Base-by-base conservation (phyloP, 2,329 filamentous ascomycete genomes). In the Arachnopeziza araneosa region DNA sequence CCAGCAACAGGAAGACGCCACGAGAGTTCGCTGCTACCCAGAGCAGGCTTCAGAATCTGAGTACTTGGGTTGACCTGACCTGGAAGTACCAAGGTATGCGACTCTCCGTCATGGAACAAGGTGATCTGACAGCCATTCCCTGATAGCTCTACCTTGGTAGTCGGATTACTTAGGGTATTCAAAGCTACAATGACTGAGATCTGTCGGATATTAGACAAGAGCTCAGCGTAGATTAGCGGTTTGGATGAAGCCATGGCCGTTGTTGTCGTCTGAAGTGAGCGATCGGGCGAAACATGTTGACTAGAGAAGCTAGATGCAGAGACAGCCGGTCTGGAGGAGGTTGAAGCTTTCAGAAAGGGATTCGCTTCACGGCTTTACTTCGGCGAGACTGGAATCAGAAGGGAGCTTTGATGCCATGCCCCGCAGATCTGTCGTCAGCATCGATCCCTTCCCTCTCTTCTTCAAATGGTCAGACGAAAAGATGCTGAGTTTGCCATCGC, bases 181-280 rank as follows among this genome's bases (percentile, higher is more conserved):
- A 87, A 73, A 2, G 78, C 77, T 7, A 79, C 82, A 55, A 79
- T 80, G 23, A 88, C 74, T 4, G 85, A 86, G 49, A 89, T 77
- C 69, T 87, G 84, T 50, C 81, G 78, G 64, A 89, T 86, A 61
- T 88, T 87, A 26, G 80, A 76, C 2, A 89, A 78, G 1, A 88
- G 77, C 73, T 89, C 86, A 5, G 85, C 85, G 69, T 89, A 88
- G 23, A 88, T 77, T 52, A 71, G 36, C 36, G 36, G 36, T 44
- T 44, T 44, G 36, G 36, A 44, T 44, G 36, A 7, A 44, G 36
- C 36, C 36, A 44, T 44, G 36, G 36, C 17, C 6, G 17, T 44
- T 44, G 36, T 44, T 44, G 36, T 44, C 10, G 36, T 44, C 12
- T 44, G 6, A 12, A 14, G 17, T 44, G 17, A 17, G 6, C 2